Conservation (phyloP, 306 rosid species). For the Vigna hirtella region DNA sequence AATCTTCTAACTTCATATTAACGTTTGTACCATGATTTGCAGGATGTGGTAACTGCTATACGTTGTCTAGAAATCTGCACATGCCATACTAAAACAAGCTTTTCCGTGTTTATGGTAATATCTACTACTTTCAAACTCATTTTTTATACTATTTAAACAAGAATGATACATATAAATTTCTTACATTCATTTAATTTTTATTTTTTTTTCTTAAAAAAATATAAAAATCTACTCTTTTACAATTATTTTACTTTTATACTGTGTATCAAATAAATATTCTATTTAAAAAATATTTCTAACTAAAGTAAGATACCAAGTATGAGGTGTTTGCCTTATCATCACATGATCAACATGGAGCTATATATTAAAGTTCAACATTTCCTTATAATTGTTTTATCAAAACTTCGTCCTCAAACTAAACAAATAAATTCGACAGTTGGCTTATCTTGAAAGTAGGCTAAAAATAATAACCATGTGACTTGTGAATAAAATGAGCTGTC, state of each 20-base stretch:
- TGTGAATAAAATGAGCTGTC: background rate
- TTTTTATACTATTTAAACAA: no score
- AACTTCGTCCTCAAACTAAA: background rate
- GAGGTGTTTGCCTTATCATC: background rate
- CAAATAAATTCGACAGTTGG: background rate
- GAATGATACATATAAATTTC: no score
- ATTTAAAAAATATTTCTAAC: background rate
- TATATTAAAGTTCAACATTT: background rate
- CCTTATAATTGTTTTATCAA: background rate
- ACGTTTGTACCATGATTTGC: background rate
- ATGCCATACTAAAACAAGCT: no score
- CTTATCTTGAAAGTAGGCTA: background rate
- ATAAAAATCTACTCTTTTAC: no score
- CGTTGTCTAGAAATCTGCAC: background rate
- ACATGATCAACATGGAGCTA: background rate
- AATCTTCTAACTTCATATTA: background rate
- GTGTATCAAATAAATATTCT: no score
- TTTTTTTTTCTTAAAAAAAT: no score
- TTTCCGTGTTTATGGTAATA: no score
- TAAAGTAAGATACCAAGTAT: background rate
- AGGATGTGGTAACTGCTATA: background rate
- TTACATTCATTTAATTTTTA: no score
- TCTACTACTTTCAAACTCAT: no score
- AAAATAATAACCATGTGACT: slow-evolving; percentile 1
- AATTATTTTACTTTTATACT: no score